Base-by-base conservation (phyloP, 2,329 filamentous ascomycete genomes). In the Calycina herbarum region DNA sequence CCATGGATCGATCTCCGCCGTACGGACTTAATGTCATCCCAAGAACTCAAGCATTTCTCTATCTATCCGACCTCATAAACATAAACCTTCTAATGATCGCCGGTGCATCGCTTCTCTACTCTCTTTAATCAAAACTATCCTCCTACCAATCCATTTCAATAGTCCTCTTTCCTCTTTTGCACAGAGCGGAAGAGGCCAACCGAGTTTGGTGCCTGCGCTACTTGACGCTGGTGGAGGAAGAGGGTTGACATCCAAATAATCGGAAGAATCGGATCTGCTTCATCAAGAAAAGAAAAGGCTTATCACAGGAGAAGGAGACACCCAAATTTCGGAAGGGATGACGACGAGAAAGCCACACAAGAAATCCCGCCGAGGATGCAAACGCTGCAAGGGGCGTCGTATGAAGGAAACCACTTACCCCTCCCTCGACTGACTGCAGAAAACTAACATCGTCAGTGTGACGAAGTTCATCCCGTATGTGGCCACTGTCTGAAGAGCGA, bases 311-410 rank as follows among this genome's bases (percentile, higher is more conserved):
- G 45, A 51, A 51, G n/a, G 10, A 35, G 5, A 2, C 27, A n/a
- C 35, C 29, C 17, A 35, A n/a, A 17, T 11, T 10, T n/a, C n/a
- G n/a, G 33, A 15, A 38, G 56, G 29, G 7, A 69, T 69, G 67
- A 29, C 61, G 24, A 64, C 60, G 48, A 80, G 86, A 72, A 81
- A 86, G 74, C 87, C 86, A 59, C 88, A 90, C 77, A 89, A 86
- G 73, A 90, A 89, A 78, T 89, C 86, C 61, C 81, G 87, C 68
- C 82, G 86, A 61, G 88, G 88, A 54, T 90, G 88, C 71, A 81
- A 82, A 66, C 79, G 84, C 63, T 90, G 88, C 77, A 90, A 90
- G 78, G 79, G 81, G 65, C 81, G 86, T 69, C 89, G 89, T 77
- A 88, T 90, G 74, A 90, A 90, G 84, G 87, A 87, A 78, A 27